Base-by-base conservation (phyloP, 106 monocot genomes). In the Posidonia australis region DNA sequence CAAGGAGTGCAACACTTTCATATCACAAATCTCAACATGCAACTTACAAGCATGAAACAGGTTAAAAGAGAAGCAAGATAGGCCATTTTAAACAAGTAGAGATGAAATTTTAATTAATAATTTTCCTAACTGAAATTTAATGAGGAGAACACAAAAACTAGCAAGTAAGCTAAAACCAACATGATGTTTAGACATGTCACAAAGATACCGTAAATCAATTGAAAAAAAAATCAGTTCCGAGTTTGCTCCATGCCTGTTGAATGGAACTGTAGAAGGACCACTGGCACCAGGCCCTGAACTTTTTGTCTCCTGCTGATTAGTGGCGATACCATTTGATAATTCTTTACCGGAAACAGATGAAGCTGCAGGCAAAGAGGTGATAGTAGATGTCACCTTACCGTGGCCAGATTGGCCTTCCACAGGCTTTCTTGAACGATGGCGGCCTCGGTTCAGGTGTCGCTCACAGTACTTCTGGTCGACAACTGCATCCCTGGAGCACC, bases 401-500 rank as follows among this genome's bases (percentile, higher is more conserved):
- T n/a, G n/a, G n/a, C n/a, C n/a, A n/a, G n/a, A n/a, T n/a, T n/a
- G n/a, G n/a, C n/a, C n/a, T 85, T 85, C 84, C 84, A 85, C 84
- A 81, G 71, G 84, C 84, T 85, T 85, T 90, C 90, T 86, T 86
- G 90, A 86, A 86, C 90, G 90, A 46, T 83, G 77, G 67, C 86
- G 82, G 76, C 90, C 83, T 1, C 90, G 66, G 59, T 83, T 80
- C 78, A 90, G 77, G 72, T 86, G 86, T 5, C 86, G 86, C 71
- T 90, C 90, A 67, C 90, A 90, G 78, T 90, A 90, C 60, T 86
- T 86, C 49, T 83, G 83, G 48, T 90, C 90, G 18, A 80, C 76
- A 54, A 77, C 77, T 3, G 86, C 90, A 23, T 86, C 90, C 44
- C 77, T 85, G 13, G 84, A 80, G 76, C 85, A 85, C 62, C 85